Evolutionary conservation across 2,329 filamentous ascomycete genomes (phyloP).

Genomic region (Pochonia chlamydosporia): DNA sequence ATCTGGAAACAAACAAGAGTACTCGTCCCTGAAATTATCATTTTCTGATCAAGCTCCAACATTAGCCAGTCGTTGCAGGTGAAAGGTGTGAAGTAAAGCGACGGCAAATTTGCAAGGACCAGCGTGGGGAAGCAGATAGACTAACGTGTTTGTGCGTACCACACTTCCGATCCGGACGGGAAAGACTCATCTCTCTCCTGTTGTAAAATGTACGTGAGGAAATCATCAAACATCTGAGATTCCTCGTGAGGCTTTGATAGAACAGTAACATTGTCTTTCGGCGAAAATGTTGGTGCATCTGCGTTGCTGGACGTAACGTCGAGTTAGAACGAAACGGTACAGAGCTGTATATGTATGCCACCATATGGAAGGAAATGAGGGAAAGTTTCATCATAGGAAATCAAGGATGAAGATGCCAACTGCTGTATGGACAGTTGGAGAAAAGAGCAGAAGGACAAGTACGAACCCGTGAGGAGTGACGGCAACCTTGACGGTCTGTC

Average conservation of each 20-base stretch:
- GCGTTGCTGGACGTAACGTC: constrained; percentile 25
- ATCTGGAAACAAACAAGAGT: constrained; percentile 54
- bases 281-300: constrained; percentile 26
- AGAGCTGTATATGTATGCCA: background rate
- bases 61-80: background rate
- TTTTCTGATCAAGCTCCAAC: constrained; percentile 49
- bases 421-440: background rate
- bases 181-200: constrained; percentile 44
- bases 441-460: background rate
- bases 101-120: too few relatives aligned
- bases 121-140: constrained; percentile 5
- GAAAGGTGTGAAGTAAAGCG: too few relatives aligned
- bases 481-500: constrained; percentile 64
- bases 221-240: constrained; percentile 53
- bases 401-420: too few relatives aligned
- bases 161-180: constrained; percentile 39
- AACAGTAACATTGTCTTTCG: constrained; percentile 26
- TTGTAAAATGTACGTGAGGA: constrained; percentile 54
- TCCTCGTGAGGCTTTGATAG: constrained; percentile 72
- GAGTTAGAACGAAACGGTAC: background rate
- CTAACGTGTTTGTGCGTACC: constrained; percentile 72
- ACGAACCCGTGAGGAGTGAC: constrained; percentile 64
- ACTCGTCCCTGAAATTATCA: constrained; percentile 74
- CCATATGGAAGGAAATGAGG: background rate
- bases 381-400: background rate